Evolutionary conservation across 1,284 basidiomycete genomes (phyloP), one percentile per base, ranked within the genome.

Genomic region (Ceratobasidium sp.): DNA sequence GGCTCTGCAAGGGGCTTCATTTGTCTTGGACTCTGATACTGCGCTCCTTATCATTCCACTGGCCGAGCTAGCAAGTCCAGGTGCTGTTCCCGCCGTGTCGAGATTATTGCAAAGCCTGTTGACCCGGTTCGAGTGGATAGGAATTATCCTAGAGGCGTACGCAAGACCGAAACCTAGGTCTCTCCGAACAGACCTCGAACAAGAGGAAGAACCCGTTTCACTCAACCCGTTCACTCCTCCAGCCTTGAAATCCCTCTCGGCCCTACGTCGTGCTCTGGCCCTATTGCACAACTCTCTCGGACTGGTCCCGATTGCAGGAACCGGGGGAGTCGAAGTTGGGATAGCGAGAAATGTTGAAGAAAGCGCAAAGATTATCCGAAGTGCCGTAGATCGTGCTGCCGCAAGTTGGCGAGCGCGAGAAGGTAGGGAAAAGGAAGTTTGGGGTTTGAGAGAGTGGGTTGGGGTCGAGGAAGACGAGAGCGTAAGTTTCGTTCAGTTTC

Each of bases 391-490:
- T 48, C 36, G 50, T 1, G 64, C 64, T 16, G 36, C 23, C n/a
- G 14, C 21, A 16, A 50, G 26, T 26, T 69, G 64, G 64, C 34
- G 39, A 28, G 64, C 21, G n/a, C 32, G 52, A 34, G 52, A 55
- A n/a, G 52, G 52, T 4, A 8, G 52, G 52, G 64, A 21, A 1
- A 12, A 34, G 50, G 64, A 69, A 32, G 64, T 69, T 50, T 69
- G 64, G 64, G 64, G 64, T 16, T 32, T 10, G 21, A 53, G 64
- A 28, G 64, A 69, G 39, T 69, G 64, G 64, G 30, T 69, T 16
- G 50, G 34, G 28, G 64, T 46, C 28, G 60, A 69, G 6, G 52
- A 9, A 30, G 30, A 55, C 34, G 64, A 41, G 52, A 48, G 52
- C 52, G 36, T 30, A 50, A 34, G 12, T 10, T 36, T 12, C 48